Base-by-base conservation (phyloP, 768 basidiomycete genomes). In the Gyrodon lividus region DNA sequence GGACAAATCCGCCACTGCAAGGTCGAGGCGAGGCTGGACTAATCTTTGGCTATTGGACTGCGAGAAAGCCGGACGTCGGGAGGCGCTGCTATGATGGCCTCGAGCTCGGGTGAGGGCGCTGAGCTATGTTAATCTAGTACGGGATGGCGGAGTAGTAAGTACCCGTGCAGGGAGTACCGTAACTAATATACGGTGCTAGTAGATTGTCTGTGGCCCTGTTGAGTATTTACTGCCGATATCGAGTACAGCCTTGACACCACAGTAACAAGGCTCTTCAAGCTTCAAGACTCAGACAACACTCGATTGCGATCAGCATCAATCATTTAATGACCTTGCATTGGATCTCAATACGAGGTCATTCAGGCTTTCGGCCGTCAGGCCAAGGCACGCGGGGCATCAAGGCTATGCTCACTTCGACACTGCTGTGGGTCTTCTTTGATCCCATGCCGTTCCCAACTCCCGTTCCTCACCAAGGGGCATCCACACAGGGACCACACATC, bases 1-100 rank as follows among this genome's bases (percentile, higher is more conserved):
- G 35, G 20, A 33, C 35, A 57, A 63, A 60, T 57, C 43, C 52
- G 51, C 51, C 44, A 50, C 55, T 51, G 24, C 51, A 48, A 59
- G 64, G 61, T 44, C 53, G 52, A 52, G 63, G 63, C 24, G 61
- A 63, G 59, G 66, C 59, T 45, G 34, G 56, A 30, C 41, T 24
- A 48, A 28, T 43, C 41, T 48, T 38, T 19, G 48, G 51, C 42
- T 48, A 50, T 37, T 19, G 20, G n/a, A 40, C 47, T 53, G 55
- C 58, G 61, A 43, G 40, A 43, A 33, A 38, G 37, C 55, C 57
- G 59, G 53, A 9, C 23, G 55, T 52, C 53, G 48, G 48, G 43
- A 16, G 55, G 63, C 59, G 52, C 54, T 55, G 60, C 52, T 43
- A 40, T 56, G 59, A 41, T 24, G 30, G 26, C 31, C 59, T 54